Base-by-base conservation (phyloP, 768 basidiomycete species). In the Paxillus involutus region DNA sequence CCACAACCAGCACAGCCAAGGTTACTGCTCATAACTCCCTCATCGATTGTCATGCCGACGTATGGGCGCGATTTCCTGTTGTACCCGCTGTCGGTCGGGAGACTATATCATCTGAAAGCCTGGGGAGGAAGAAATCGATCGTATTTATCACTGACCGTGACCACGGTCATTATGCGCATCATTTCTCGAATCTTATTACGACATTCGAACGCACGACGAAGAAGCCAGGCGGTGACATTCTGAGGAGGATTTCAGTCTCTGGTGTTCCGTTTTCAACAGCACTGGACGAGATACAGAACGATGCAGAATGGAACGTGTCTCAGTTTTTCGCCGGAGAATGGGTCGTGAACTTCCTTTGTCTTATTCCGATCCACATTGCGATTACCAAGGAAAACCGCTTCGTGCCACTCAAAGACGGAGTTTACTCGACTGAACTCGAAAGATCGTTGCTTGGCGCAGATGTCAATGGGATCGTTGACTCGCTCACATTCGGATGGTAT, bases 361-460 rank as follows among this genome's bases (percentile, higher is more conserved):
- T 86, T 32, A 84, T 86, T 43, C 84, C 84, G 0, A 84, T 86
- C 29, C 84, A 86, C 29, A 73, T 86, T 30, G 85, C 84, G 0
- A 61, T 86, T 26, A 79, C 81, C 3, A 73, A 73, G 13, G 83
- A 85, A 44, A 86, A 86, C 57, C 71, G 81, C 0, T 85, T 86
- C 53, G 57, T 86, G 7, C 84, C 85, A 0, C 66, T 86, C 17
- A 83, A 82, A 51, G 82, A 86, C 59, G 81, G 81, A 0, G 75
- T 84, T 0, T 73, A 69, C 40, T 84, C 82, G 0, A 57, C 76
- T 0, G 75, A 77, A 13, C 64, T 79, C 29, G 84, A 86, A 58
- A 74, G 73, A 49, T 72, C 77, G 0, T 65, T 86, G 21, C 71
- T 86, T 4, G 85, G 84, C 9, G 84, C 84, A 0, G 80, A 83